Evolutionary conservation across 164 flowering plant species (phyloP).

Genomic region (Berberis thunbergii): DNA sequence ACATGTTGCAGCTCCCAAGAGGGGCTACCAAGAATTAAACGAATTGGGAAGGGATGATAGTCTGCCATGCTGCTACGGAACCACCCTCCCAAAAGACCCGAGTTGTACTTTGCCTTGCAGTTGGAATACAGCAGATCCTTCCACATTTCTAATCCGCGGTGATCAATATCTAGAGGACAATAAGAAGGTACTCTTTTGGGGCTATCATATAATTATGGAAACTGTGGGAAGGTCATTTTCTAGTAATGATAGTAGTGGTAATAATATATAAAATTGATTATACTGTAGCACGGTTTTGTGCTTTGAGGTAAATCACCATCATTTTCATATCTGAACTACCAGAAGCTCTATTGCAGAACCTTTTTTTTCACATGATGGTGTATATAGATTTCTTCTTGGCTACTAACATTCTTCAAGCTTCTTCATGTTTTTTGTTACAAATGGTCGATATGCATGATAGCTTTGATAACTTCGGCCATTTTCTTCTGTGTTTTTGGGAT

Average conservation of each 20-base stretch:
- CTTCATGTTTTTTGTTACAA: neutral
- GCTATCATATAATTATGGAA: neutral
- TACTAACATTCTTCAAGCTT: neutral
- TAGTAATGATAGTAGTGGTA: no score
- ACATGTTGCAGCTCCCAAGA: conserved; percentile 48
- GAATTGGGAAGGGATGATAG: conserved; percentile 24
- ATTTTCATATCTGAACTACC: neutral
- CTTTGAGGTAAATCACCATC: no score
- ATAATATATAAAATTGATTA: no score
- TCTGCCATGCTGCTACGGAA: conserved; percentile 30
- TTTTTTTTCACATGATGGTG: neutral
- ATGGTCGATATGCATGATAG: neutral
- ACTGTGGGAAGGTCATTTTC: no score
- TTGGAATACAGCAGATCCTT: conserved; percentile 43
- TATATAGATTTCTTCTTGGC: neutral
- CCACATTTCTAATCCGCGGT: conserved; percentile 49
- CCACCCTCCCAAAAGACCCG: conserved; percentile 38
- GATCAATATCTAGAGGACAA: conserved; percentile 31
- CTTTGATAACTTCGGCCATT: no score
- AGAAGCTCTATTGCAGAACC: neutral
- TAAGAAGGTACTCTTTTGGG: conserved; percentile 23
- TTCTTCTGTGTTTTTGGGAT: no score
- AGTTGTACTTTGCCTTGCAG: conserved; percentile 30
- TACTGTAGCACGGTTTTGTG: no score
- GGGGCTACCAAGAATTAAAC: conserved; percentile 49